Base-by-base conservation (phyloP, 139 green algal species). In the Spirogloea muscicola region DNA sequence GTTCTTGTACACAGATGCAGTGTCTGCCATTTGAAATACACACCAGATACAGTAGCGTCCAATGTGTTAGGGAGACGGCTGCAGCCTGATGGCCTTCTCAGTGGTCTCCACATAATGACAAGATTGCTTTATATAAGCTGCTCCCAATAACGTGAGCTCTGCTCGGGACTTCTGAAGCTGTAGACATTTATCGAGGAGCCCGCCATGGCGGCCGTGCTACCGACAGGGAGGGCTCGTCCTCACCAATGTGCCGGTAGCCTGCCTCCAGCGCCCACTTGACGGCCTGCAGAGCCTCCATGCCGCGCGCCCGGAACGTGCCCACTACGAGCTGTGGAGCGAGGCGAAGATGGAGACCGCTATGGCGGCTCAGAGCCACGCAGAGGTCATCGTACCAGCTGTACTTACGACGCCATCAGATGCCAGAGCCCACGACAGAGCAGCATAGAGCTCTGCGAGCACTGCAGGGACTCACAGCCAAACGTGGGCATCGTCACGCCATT, bases 1-100 rank as follows among this genome's bases (percentile, higher is more conserved):
- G 1, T 80, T 80, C 72, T 75, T 80, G 72, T 80, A 80, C 5
- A 80, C 46, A 21, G 72, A 80, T 10, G 72, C 72, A 0, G 72
- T 80, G 65, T 80, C 72, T 66, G 57, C n/a, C 48, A 72, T 36
- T 4, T 39, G 13, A 13, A 33, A 72, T 9, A 61, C 13, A 31
- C 27, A 60, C 25, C n/a, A n/a, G n/a, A 58, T 49, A 52, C 9
- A 58, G 7, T 69, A 52, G 5, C 57, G 13, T 49, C 13, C 5
- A 49, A 55, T 29, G 18, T 58, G 7, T 58, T 13, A 69, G 25
- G 13, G 40, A 52, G 39, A 40, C 10, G 10, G n/a, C n/a, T n/a
- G n/a, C n/a, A n/a, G n/a, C n/a, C n/a, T n/a, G n/a, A n/a, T n/a
- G n/a, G n/a, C n/a, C n/a, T n/a, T n/a, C n/a, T n/a, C n/a, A n/a